Evolutionary conservation across 2,329 filamentous ascomycete genomes (phyloP).

Genomic region (Endoconidiophora laricicola): DNA sequence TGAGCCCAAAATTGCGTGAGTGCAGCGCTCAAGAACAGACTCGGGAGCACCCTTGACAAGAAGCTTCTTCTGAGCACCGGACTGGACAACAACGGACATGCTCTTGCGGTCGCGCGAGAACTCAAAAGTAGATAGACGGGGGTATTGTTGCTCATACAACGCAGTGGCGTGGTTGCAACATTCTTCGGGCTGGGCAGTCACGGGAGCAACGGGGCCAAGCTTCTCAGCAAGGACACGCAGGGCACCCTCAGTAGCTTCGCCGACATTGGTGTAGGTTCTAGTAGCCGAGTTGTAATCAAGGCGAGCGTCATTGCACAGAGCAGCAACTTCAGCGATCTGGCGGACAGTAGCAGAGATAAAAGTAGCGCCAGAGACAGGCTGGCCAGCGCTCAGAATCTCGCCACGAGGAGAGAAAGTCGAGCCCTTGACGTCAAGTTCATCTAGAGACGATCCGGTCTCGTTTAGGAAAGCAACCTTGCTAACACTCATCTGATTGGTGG

Average conservation of each 20-base stretch:
- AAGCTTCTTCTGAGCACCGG: slow-evolving; percentile 55
- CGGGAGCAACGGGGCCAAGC: slow-evolving; percentile 62
- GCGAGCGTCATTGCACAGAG: slow-evolving; percentile 77
- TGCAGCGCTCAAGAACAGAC: slow-evolving; percentile 83
- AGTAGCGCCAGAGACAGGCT: slow-evolving; percentile 50
- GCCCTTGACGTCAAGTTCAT: slow-evolving; percentile 79
- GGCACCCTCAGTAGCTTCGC: slow-evolving; percentile 90
- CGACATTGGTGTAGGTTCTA: slow-evolving; percentile 62
- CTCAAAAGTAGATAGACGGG: slow-evolving; percentile 74
- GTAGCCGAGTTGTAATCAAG: slow-evolving; percentile 67
- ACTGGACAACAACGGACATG: slow-evolving; percentile 86
- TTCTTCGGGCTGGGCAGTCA: slow-evolving; percentile 36
- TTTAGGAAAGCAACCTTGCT: slow-evolving; percentile 78
- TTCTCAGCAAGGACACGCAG: slow-evolving; percentile 86
- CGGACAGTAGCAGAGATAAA: slow-evolving; percentile 58
- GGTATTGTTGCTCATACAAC: slow-evolving; percentile 62
- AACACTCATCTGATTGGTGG: slow-evolving; percentile 98
- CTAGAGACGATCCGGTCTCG: slow-evolving; percentile 54
- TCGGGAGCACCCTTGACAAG: slow-evolving; percentile 95
- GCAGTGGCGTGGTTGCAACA: slow-evolving; percentile 68
- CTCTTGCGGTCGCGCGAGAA: slow-evolving; percentile 97
- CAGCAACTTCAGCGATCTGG: slow-evolving; percentile 56
- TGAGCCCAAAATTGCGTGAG: slow-evolving; percentile 59
- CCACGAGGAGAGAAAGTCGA: slow-evolving; percentile 83
- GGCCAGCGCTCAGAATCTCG: slow-evolving; percentile 50